These are phyloP conservation scores for Alectoria sarmentosa DNA, from an alignment of 495 filamentous ascomycete species.

Conservation along the genomic window DNA sequence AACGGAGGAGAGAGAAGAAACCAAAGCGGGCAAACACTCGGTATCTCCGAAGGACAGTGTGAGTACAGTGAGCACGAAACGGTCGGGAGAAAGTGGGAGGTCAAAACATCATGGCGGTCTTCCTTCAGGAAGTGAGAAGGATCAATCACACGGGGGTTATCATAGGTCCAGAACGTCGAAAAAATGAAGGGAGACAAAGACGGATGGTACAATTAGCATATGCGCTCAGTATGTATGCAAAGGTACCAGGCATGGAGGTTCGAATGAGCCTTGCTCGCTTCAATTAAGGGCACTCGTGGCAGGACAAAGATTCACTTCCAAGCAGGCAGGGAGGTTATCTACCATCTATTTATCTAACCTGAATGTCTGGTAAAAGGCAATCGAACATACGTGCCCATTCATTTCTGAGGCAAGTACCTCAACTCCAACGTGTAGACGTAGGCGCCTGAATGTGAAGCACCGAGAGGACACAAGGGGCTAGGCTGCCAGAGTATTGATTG, in stretches of 20 bases:
- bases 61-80: slow-evolving; percentile 51
- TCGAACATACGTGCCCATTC: neutral
- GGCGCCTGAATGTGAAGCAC: neutral
- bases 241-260: neutral
- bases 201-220: neutral
- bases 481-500: no score
- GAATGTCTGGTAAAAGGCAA: neutral
- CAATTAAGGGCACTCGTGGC: neutral
- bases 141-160: neutral
- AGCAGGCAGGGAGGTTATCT: neutral
- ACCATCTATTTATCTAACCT: neutral
- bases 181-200: slow-evolving; percentile 24
- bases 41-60: slow-evolving; percentile 61
- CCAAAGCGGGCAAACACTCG: slow-evolving; percentile 11
- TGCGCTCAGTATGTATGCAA: neutral
- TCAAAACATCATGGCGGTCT: slow-evolving; percentile 14
- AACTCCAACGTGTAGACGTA: neutral
- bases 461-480: no score
- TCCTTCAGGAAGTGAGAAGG: slow-evolving; percentile 6
- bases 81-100: slow-evolving; percentile 25
- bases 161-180: slow-evolving; percentile 8
- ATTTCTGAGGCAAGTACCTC: neutral
- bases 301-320: neutral
- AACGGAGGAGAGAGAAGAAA: slow-evolving; percentile 29
- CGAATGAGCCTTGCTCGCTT: neutral